These are phyloP conservation scores for Zelopaecilomyces penicillatus DNA, from an alignment of 2,329 filamentous ascomycete species.

Conservation along the genomic window DNA sequence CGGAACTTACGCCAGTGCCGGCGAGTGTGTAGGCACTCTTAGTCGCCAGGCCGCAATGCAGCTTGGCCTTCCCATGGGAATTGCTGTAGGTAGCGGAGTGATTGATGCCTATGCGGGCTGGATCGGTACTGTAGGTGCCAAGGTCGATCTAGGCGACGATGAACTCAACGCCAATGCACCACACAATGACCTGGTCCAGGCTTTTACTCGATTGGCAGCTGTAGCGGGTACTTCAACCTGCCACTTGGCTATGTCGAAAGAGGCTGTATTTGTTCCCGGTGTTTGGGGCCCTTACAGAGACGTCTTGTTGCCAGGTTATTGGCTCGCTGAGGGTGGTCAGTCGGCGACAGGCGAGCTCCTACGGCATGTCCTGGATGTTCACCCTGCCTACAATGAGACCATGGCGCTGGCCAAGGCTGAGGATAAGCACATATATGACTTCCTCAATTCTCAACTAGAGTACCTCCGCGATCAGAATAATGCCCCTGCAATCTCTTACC, in stretches of 20 bases:
- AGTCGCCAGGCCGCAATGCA: constrained; percentile 76
- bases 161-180: constrained; percentile 59
- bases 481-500: constrained; percentile 72
- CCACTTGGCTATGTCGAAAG: constrained; percentile 88
- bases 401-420: constrained; percentile 70
- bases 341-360: constrained; percentile 92
- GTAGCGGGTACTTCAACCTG: constrained; percentile 97
- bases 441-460: constrained; percentile 78
- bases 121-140: constrained; percentile 98
- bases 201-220: constrained; percentile 84
- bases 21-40: constrained; percentile 78
- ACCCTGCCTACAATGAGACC: constrained; percentile 80
- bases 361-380: constrained; percentile 89
- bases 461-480: constrained; percentile 60
- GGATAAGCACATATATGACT: constrained; percentile 88
- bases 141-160: constrained; percentile 64
- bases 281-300: constrained; percentile 98
- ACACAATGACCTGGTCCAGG: constrained; percentile 82
- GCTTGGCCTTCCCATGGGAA: constrained; percentile 76
- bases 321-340: constrained; percentile 96
- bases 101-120: constrained; percentile 98
- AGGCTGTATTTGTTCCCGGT: constrained; percentile 87
- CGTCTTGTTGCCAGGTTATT: constrained; percentile 82
- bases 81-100: constrained; percentile 89
- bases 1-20: constrained; percentile 82